phyloP scores from a whole-genome alignment of 805 yeast species.

The Brettanomyces naardenensis region DNA sequence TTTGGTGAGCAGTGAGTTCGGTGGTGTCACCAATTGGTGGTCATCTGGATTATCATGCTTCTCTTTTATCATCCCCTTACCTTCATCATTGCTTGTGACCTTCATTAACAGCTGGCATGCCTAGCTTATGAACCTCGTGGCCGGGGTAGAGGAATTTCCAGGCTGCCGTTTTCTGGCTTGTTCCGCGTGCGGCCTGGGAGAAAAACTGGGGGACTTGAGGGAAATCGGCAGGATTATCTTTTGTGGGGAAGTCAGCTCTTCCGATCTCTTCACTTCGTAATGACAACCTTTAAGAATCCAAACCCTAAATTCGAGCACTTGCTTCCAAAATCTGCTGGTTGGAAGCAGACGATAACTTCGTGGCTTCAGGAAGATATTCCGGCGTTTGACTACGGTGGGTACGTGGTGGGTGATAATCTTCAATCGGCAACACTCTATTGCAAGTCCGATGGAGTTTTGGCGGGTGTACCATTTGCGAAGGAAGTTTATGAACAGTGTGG shows the following conservation, averaged over 20 bases:
- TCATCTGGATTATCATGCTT: not conserved
- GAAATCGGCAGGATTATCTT: no score
- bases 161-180: no score
- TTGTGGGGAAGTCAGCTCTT: not conserved
- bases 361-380: slow-evolving; percentile 89
- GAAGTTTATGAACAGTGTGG: slow-evolving; percentile 78
- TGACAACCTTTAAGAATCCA: slow-evolving; percentile 21
- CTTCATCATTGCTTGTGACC: no score
- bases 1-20: no score
- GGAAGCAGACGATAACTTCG: slow-evolving; percentile 71
- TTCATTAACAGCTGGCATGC: no score
- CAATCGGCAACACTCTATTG: slow-evolving; percentile 75
- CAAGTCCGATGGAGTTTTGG: slow-evolving; percentile 70
- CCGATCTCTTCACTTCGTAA: not conserved
- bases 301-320: slow-evolving; percentile 37
- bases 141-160: no score
- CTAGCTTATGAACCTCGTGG: no score
- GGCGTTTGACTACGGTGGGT: slow-evolving; percentile 90
- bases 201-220: no score
- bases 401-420: slow-evolving; percentile 73
- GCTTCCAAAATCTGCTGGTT: slow-evolving; percentile 67
- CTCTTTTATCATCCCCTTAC: not conserved
- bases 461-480: slow-evolving; percentile 84
- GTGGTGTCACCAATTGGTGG: no score
- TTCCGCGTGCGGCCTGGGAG: no score